Evolutionary conservation across 257 asterid genomes (phyloP), one percentile per base, ranked within the genome.

Genomic region (Nicotiana attenuata): DNA sequence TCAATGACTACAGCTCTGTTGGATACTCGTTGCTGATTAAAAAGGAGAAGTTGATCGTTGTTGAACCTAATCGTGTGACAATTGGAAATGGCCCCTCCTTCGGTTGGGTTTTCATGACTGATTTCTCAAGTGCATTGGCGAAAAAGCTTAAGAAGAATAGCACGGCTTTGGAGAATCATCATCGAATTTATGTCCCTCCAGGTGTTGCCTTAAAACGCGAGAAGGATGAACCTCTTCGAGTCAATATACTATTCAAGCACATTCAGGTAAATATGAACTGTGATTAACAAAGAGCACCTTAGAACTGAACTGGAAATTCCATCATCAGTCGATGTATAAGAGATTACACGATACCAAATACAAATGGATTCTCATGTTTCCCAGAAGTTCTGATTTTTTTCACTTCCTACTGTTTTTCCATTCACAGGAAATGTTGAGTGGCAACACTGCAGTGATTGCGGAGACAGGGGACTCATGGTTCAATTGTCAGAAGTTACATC

Each of bases 61-160:
- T 85, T 5, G 80, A 82, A 41, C 88, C 88, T 6, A 19, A 83
- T 75, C 88, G 88, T 17, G 88, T 85, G 45, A 85, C 81, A 4
- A 76, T 85, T 65, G 86, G 84, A 24, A 78, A 80, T 65, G 88
- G 88, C 38, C 88, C 88, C 71, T 85, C 88, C 19, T 80, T 85
- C 24, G 88, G 88, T 22, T 85, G 88, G 86, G 86, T 85, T 28
- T 82, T 85, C 78, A 85, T 85, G 88, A 77, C 60, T 3, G 88
- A 85, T 2, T 85, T 85, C 67, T 65, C 82, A 82, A 53, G 84
- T 33, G 83, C 81, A 65, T 41, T 85, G 82, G 65, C 88, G 55
- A 80, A 85, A 69, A 85, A 80, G 56, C 33, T 85, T 61, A 85
- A 82, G 75, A 82, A 80, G 14, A 85, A 85, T 64, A 56, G 33